A percentile compares a stretch with the other conserved stretches of the same genome.
phyloP scores from a whole-genome alignment of 768 basidiomycete species.

The Amanita muscaria region DNA sequence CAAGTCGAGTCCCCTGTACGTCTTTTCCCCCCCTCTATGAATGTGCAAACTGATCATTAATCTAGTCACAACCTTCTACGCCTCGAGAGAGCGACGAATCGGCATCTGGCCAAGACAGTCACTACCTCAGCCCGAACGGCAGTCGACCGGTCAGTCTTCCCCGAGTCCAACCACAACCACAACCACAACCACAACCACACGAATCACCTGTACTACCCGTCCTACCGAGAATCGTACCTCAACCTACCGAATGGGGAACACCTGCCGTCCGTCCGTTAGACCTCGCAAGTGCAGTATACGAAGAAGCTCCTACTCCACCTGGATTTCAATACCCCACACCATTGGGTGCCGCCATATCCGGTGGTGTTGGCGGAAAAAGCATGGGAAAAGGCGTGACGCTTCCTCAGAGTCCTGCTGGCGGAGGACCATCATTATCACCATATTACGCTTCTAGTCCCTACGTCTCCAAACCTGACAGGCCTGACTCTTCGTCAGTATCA shows the following conservation, averaged over 20 bases:
- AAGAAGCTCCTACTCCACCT: constrained; percentile 5
- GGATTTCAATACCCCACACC: constrained; percentile 6
- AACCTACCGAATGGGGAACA: constrained; percentile 3
- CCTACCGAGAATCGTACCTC: not conserved
- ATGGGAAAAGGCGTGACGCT: not conserved
- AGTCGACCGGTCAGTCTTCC: constrained; percentile 1
- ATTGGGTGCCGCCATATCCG: not conserved
- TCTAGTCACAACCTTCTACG: constrained; percentile 1
- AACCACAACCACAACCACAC: not conserved
- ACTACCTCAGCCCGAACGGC: constrained; percentile 5
- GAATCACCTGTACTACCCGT: constrained; percentile 3
- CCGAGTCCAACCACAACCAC: not conserved
- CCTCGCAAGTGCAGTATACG: not conserved
- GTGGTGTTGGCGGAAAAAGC: not conserved
- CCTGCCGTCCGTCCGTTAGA: not conserved
- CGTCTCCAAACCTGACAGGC: too few relatives aligned
- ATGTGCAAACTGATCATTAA: not conserved
- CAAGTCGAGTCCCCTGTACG: constrained; percentile 2
- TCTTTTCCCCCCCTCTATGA: not conserved
- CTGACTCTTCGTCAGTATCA: too few relatives aligned
- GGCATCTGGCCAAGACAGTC: not conserved
- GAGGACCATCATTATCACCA: too few relatives aligned
- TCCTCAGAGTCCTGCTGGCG: not conserved
- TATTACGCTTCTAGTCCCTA: too few relatives aligned
- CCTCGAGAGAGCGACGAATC: not conserved